Evolutionary conservation across 1,284 basidiomycete species (phyloP), one percentile per base, ranked within the genome.

Genomic region (Pascua guehoae): DNA sequence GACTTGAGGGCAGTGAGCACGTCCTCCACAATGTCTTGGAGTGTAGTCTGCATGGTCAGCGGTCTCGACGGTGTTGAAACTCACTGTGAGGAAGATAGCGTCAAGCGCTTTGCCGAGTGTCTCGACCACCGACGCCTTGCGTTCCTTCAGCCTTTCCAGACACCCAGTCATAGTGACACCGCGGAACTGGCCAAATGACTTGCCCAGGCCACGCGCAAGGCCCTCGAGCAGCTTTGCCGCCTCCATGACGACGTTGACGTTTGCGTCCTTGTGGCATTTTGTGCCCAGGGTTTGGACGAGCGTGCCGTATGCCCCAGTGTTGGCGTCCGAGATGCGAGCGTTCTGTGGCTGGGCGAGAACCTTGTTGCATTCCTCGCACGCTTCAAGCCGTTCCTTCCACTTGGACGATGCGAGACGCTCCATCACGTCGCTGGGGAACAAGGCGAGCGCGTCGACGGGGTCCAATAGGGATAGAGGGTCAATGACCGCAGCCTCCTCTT

Each of bases 361-460:
- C 14, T 85, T 84, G 56, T 87, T 81, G 42, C 96, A 81, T 47
- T 91, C 89, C 65, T 97, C 93, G 51, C 98, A 79, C 2, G 85
- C 89, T 68, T 97, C 94, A 69, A 95, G 91, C 37, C 96, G 85
- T 64, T 99, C 96, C 74, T 98, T 97, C 96, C 96, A 99, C 77
- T 98, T 98, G 0, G 89, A 86, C 5, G 94, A 97, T 12, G 85
- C 83, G 52, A 98, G 81, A 56, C 83, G 80, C 8, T 86, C 81
- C 60, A 88, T 84, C 56, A 95, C 80, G 55, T 87, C 86, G 3
- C 84, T 76, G 0, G 94, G 88, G 49, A 96, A 81, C 66, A 87
- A 87, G 8, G 84, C 79, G 49, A 86, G 81, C 58, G 92, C 85
- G 68, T 95, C 84, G 48, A 91, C 85, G 12, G 89, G 87, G 70